phyloP scores from a whole-genome alignment of 2,329 filamentous ascomycete species.

The Exophiala sideris region DNA sequence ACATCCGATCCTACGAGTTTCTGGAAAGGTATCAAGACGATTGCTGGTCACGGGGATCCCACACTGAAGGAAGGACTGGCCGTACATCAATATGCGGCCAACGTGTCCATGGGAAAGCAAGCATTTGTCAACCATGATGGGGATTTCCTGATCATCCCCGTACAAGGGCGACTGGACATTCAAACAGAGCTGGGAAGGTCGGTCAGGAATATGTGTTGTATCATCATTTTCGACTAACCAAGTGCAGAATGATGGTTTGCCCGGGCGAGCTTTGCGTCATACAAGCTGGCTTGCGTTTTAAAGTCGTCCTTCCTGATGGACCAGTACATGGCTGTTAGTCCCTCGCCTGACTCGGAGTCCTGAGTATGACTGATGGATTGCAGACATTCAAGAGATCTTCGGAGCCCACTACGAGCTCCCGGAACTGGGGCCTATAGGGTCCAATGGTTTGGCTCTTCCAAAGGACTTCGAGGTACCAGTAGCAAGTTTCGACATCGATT shows the following conservation, averaged over 20 bases:
- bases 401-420: conserved; percentile 63
- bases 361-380: too few relatives aligned
- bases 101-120: conserved; percentile 54
- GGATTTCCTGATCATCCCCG: conserved; percentile 63
- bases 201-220: conserved; percentile 39
- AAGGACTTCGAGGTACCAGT: conserved; percentile 63
- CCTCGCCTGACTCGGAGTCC: too few relatives aligned
- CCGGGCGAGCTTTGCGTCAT: conserved; percentile 67
- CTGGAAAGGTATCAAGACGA: conserved; percentile 53
- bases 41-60: conserved; percentile 57
- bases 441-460: conserved; percentile 62
- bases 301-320: conserved; percentile 54
- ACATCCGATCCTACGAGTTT: conserved; percentile 51
- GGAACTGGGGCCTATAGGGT: conserved; percentile 63
- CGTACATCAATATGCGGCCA: conserved; percentile 55
- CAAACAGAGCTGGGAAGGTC: conserved; percentile 58
- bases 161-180: conserved; percentile 63
- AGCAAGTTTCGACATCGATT: conserved; percentile 55
- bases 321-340: conserved; percentile 54
- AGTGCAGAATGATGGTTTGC: conserved; percentile 51
- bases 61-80: conserved; percentile 55
- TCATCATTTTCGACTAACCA: too few relatives aligned
- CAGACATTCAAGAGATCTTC: conserved; percentile 61
- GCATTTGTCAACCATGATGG: conserved; percentile 63
- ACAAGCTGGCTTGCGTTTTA: conserved; percentile 62